Percentiles rank a stretch among this genome's conserved stretches.
These are phyloP conservation scores for Podila clonocystis DNA, from an alignment of 192 early-diverging fungal species.

Conservation along the genomic window DNA sequence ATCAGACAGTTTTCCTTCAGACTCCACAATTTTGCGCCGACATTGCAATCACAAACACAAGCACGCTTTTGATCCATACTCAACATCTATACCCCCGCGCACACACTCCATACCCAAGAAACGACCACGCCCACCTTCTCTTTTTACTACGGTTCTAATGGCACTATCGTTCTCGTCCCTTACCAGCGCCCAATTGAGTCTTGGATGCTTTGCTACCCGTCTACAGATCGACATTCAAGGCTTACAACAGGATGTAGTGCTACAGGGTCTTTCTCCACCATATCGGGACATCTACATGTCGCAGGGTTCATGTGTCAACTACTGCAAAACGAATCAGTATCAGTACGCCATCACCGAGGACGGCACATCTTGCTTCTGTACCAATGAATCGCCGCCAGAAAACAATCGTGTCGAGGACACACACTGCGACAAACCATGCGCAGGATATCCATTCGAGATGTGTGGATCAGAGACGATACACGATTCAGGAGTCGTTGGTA, in stretches of 20 bases:
- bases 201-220: not conserved
- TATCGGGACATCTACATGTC: slow-evolving; percentile 36
- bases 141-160: not conserved
- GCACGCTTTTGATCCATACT: too few species aligned
- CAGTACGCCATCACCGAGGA: slow-evolving; percentile 5
- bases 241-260: not conserved
- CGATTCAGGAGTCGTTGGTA: not conserved
- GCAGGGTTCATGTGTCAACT: slow-evolving; percentile 16
- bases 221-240: not conserved
- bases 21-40: too few species aligned
- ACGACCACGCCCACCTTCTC: not conserved
- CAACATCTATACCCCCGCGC: too few species aligned
- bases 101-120: too few species aligned
- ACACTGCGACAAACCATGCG: slow-evolving; percentile 15
- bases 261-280: not conserved
- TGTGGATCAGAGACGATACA: slow-evolving; percentile 11
- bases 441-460: slow-evolving; percentile 33
- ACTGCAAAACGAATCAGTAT: slow-evolving; percentile 13
- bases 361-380: slow-evolving; percentile 19
- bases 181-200: not conserved
- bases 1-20: too few species aligned
- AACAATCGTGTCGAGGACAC: slow-evolving; percentile 11
- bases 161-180: not conserved
- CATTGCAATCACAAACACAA: too few species aligned
- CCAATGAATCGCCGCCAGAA: slow-evolving; percentile 2